phyloP scores from a whole-genome alignment of 2,329 filamentous ascomycete species.

The Botryotinia calthae region DNA sequence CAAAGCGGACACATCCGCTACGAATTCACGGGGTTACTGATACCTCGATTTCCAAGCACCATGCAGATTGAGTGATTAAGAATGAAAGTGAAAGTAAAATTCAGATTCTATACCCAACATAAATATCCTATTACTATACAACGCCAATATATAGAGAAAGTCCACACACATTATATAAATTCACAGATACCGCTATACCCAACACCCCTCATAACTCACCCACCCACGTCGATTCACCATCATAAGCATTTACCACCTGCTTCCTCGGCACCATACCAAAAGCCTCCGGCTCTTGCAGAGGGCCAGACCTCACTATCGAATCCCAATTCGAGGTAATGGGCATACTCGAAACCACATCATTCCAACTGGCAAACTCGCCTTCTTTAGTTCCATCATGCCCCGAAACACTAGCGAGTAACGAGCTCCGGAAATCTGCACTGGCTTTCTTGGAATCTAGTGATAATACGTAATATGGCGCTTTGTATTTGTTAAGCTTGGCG shows the following conservation, averaged over 20 bases:
- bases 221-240: not conserved
- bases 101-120: not conserved
- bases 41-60: not conserved
- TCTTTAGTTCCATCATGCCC: not conserved
- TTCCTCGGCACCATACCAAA: not conserved
- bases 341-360: not conserved
- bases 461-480: not conserved
- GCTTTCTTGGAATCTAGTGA: not conserved
- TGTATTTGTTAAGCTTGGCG: not conserved
- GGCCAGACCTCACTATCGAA: not conserved
- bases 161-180: not conserved
- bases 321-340: not conserved
- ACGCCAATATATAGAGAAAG: not conserved
- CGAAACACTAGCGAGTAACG: not conserved
- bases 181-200: not conserved
- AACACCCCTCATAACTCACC: not conserved
- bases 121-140: not conserved
- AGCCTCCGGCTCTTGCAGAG: accelerated
- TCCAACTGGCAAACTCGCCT: not conserved
- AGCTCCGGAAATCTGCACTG: not conserved
- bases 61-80: not conserved
- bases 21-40: not conserved
- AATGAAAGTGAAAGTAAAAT: not conserved
- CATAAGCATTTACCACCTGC: not conserved
- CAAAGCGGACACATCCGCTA: not conserved